These are phyloP conservation scores for Tinospora cordifolia DNA, from an alignment of 164 flowering plant genomes.

Conservation along the genomic window DNA sequence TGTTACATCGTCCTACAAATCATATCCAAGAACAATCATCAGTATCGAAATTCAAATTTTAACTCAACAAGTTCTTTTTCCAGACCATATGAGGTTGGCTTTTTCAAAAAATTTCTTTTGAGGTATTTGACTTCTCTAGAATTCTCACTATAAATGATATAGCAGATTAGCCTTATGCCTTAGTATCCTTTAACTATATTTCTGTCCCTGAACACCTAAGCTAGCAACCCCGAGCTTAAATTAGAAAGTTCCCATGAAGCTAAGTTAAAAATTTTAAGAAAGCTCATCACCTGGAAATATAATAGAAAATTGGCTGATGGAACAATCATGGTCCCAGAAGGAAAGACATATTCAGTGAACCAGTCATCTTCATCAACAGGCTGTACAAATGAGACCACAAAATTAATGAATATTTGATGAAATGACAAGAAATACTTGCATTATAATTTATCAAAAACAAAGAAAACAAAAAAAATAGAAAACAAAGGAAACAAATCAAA, in stretches of 20 bases:
- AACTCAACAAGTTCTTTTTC: background rate
- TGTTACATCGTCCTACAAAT: conserved; percentile 19
- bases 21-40: background rate
- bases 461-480: too few relatives aligned
- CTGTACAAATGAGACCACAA: background rate
- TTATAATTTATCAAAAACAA: too few relatives aligned
- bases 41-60: too few relatives aligned
- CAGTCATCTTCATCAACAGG: conserved; percentile 15
- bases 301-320: conserved; percentile 20
- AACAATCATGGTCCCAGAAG: conserved; percentile 18
- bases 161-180: too few relatives aligned
- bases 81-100: background rate
- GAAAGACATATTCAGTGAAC: conserved; percentile 13
- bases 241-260: background rate
- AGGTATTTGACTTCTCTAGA: too few relatives aligned
- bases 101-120: background rate
- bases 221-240: too few relatives aligned
- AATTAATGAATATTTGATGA: background rate
- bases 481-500: too few relatives aligned
- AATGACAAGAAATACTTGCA: too few relatives aligned
- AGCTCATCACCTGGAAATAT: conserved; percentile 23
- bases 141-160: too few relatives aligned
- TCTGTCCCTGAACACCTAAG: too few relatives aligned
- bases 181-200: too few relatives aligned
- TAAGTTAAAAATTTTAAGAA: background rate